Conservation (phyloP, 306 rosid genomes). For the Alnus glutinosa region DNA sequence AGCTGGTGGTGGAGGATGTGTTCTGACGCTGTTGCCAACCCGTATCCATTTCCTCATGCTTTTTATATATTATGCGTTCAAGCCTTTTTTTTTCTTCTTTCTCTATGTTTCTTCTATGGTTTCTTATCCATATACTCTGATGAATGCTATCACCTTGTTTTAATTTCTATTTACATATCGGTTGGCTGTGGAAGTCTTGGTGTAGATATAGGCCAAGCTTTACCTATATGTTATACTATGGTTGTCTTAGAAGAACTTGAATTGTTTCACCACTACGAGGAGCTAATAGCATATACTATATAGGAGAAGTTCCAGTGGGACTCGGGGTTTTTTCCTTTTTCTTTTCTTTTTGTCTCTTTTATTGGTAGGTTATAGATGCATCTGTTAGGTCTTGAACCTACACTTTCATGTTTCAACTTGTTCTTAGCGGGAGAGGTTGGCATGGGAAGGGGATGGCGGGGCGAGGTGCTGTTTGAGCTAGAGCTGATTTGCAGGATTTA, state of each 20-base stretch:
- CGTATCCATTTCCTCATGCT: slow-evolving; percentile 64
- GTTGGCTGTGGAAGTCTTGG: background rate
- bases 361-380: background rate
- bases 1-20: slow-evolving; percentile 99
- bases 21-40: slow-evolving; percentile 85
- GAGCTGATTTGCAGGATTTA: background rate
- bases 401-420: background rate
- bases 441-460: too few species aligned
- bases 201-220: background rate
- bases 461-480: background rate
- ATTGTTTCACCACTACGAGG: background rate
- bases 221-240: background rate
- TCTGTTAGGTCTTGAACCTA: background rate
- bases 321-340: background rate
- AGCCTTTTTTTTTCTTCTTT: slow-evolving; percentile 5
- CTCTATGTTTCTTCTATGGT: background rate
- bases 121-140: background rate
- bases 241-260: background rate
- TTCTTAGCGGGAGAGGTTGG: background rate
- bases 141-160: background rate
- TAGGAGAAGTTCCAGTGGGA: background rate
- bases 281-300: background rate
- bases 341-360: background rate
- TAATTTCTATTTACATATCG: background rate
- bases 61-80: slow-evolving; percentile 22